Conservation (phyloP, 2,329 filamentous ascomycete species). For the Macrophomina tecta region DNA sequence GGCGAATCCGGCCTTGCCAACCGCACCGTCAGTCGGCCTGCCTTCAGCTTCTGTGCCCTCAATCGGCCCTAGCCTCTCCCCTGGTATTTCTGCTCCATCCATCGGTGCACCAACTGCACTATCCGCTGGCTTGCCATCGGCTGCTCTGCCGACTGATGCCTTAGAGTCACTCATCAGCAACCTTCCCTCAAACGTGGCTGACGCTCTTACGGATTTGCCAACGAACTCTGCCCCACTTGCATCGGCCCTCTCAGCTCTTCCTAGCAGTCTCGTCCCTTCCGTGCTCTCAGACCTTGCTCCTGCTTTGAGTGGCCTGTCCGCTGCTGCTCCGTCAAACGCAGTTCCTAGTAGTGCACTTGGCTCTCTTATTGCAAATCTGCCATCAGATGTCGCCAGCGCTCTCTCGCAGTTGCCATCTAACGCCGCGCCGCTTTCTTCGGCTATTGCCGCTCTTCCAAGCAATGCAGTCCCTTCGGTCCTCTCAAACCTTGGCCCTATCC, state of each 20-base stretch:
- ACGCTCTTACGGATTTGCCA: background rate
- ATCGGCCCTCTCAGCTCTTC: constrained; percentile 4
- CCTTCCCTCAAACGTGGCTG: constrained; percentile 5
- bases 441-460: background rate
- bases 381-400: background rate
- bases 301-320: background rate
- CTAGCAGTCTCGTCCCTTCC: background rate
- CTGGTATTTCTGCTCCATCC: background rate
- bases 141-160: background rate
- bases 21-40: background rate
- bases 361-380: background rate
- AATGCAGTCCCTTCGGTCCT: background rate
- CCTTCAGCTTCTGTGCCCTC: background rate
- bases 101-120: background rate
- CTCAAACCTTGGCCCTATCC: background rate
- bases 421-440: background rate
- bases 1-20: background rate
- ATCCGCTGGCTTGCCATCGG: background rate
- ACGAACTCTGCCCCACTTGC: background rate
- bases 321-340: background rate
- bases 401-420: background rate
- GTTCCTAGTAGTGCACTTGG: background rate
- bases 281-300: background rate
- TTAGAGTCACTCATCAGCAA: background rate
- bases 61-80: background rate